Evolutionary conservation across 2,329 filamentous ascomycete genomes (phyloP), one percentile per base, ranked within the genome.

Genomic region (Phialophora expanda): DNA sequence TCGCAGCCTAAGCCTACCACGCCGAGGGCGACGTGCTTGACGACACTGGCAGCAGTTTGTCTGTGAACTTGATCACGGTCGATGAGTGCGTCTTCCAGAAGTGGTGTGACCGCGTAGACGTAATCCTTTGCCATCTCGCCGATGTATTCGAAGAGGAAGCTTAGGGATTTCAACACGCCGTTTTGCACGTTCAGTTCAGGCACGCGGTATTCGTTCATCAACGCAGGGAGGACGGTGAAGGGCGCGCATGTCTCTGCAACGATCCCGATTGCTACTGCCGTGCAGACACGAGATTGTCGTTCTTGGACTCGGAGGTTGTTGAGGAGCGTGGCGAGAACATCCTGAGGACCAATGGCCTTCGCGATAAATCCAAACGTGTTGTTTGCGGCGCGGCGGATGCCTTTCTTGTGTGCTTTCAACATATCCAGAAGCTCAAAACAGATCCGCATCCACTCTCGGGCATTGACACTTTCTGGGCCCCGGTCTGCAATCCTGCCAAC

Each of bases 91-190:
- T 99, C 95, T 76, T 99, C 95, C 1, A 99, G 88, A 9, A 99
- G 84, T 6, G 95, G 95, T 1, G 93, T 97, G 38, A 99, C 93
- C 20, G 96, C 95, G 75, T 99, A 99, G 76, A 99, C 95, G 77
- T 99, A 99, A 79, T 99, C 95, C 81, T 98, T 99, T 70, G 93
- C 92, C 95, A 99, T 98, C 79, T 99, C 95, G 69, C 95, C 95
- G 77, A 99, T 99, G 80, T 99, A 99, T 76, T 99, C 95, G 76
- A 98, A 99, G 67, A 99, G 85, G 85, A 99, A 99, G 6, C 92
- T 96, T 61, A 99, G 85, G 4, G 93, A 93, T 79, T 99, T 99
- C 76, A 99, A 88, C 38, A 99, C 95, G 81, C 95, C 95, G 73
- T 99, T 99, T 78, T 99, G 95, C 28, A 99, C 95, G 76, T 99